Evolutionary conservation across 306 rosid genomes (phyloP).

Genomic region (Fragaria nilgerrensis): DNA sequence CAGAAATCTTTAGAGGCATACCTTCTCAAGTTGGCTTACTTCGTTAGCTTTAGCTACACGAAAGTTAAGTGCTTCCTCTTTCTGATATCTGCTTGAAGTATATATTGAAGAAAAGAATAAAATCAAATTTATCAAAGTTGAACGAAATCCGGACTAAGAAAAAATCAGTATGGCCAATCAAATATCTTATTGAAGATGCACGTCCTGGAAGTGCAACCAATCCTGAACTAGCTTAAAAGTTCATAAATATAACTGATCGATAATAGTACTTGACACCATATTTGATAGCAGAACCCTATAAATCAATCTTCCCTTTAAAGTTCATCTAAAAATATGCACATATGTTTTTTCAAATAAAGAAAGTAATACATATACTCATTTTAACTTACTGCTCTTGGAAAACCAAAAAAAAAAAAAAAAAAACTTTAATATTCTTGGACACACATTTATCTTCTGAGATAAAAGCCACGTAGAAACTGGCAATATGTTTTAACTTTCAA

Average conservation of each 20-base stretch:
- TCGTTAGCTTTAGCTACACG: conserved; percentile 66
- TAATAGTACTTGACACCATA: not conserved
- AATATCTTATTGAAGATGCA: not conserved
- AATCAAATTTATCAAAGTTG: not conserved
- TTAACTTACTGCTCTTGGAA: not conserved
- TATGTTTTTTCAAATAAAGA: not conserved
- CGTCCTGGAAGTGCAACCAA: not conserved
- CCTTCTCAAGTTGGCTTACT: conserved; percentile 83
- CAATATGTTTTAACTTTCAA: conserved; percentile 6
- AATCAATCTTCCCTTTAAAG: not conserved
- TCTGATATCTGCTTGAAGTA: conserved; percentile 55
- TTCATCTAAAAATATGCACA: not conserved
- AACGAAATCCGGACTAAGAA: not conserved
- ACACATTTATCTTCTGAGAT: not conserved
- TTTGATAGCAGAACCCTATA: not conserved
- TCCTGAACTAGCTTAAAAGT: not conserved
- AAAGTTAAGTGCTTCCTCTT: conserved; percentile 81
- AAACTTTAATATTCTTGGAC: not conserved
- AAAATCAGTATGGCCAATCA: not conserved
- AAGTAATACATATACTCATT: not conserved
- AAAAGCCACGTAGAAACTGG: not conserved
- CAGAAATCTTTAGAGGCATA: conserved; percentile 29
- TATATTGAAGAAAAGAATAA: conserved; percentile 10
- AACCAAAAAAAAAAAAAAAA: not conserved
- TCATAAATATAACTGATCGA: not conserved